A percentile compares a stretch with the other conserved stretches of the same genome.
Conservation (phyloP, 805 yeast species). For the Kuraishia capsulata region DNA sequence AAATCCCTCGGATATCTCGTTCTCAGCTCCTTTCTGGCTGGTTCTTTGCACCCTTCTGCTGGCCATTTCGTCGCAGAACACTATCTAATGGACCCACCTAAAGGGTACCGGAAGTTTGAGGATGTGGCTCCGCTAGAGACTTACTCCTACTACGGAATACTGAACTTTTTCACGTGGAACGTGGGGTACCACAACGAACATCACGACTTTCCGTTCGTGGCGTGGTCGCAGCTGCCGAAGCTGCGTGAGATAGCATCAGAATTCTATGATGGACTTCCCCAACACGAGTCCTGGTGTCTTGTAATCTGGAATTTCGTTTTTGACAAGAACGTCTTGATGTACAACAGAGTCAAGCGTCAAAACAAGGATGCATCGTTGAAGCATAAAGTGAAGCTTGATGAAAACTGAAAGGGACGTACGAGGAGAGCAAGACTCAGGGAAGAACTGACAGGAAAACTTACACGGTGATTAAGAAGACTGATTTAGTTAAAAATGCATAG, state of each 20-base stretch:
- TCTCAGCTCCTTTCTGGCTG: constrained; percentile 77
- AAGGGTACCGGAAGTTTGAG: constrained; percentile 15
- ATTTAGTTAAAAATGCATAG: too few species aligned
- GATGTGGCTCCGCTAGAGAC: constrained; percentile 67
- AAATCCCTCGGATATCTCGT: constrained; percentile 58
- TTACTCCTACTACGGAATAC: constrained; percentile 76
- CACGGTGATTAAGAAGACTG: too few species aligned
- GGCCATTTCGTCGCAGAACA: constrained; percentile 97
- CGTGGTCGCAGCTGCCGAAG: constrained; percentile 74
- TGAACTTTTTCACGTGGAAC: constrained; percentile 78
- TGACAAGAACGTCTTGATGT: constrained; percentile 59
- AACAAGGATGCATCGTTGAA: constrained; percentile 24
- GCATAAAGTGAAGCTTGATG: constrained; percentile 21
- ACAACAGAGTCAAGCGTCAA: constrained; percentile 73
- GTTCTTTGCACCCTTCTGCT: constrained; percentile 88
- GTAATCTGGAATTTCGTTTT: constrained; percentile 66
- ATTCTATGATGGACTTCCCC: constrained; percentile 74
- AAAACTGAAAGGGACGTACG: too few species aligned
- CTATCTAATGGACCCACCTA: constrained; percentile 58
- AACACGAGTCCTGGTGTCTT: constrained; percentile 68
- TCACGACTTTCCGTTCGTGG: constrained; percentile 90
- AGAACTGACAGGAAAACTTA: too few species aligned
- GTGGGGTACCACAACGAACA: constrained; percentile 94
- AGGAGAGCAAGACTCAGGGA: too few species aligned
- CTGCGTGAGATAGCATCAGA: constrained; percentile 64